These are phyloP conservation scores for Delitschia confertaspora DNA, from an alignment of 495 filamentous ascomycete genomes.

Conservation along the genomic window DNA sequence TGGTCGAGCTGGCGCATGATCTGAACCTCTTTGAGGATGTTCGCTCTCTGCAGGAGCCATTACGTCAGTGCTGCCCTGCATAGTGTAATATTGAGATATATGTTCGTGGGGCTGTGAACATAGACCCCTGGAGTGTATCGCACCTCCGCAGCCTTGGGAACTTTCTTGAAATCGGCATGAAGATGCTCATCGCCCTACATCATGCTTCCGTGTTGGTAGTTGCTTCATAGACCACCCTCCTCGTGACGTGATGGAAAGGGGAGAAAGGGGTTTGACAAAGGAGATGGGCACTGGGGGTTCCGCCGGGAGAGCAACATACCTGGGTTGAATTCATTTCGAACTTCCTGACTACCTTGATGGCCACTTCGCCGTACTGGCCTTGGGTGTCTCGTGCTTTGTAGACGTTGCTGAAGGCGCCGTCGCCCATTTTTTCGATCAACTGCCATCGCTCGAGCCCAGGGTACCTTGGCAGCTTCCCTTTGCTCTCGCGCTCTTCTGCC, in stretches of 20 bases:
- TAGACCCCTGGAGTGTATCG: slow-evolving; percentile 45
- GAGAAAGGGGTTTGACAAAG: slow-evolving; percentile 21
- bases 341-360: slow-evolving; percentile 97
- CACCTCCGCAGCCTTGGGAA: slow-evolving; percentile 95
- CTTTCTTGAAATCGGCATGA: slow-evolving; percentile 91
- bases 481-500: slow-evolving; percentile 77
- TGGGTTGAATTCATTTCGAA: slow-evolving; percentile 97
- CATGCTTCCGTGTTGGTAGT: slow-evolving; percentile 37
- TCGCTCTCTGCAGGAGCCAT: slow-evolving; percentile 64
- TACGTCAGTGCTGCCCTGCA: slow-evolving; percentile 31
- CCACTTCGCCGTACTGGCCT: slow-evolving; percentile 66
- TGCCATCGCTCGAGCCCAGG: slow-evolving; percentile 87
- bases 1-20: slow-evolving; percentile 97
- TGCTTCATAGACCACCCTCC: slow-evolving; percentile 26
- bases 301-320: slow-evolving; percentile 53
- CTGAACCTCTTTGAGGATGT: slow-evolving; percentile 96
- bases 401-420: slow-evolving; percentile 98
- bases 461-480: slow-evolving; percentile 80
- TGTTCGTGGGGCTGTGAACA: slow-evolving; percentile 12
- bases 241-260: slow-evolving; percentile 32
- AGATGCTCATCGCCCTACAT: slow-evolving; percentile 73
- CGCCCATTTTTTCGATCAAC: slow-evolving; percentile 94
- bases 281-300: slow-evolving; percentile 21
- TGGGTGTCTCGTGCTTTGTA: slow-evolving; percentile 73
- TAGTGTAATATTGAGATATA: background rate